Base-by-base conservation (phyloP, 257 asterid genomes). In the Scutellaria galericulata region DNA sequence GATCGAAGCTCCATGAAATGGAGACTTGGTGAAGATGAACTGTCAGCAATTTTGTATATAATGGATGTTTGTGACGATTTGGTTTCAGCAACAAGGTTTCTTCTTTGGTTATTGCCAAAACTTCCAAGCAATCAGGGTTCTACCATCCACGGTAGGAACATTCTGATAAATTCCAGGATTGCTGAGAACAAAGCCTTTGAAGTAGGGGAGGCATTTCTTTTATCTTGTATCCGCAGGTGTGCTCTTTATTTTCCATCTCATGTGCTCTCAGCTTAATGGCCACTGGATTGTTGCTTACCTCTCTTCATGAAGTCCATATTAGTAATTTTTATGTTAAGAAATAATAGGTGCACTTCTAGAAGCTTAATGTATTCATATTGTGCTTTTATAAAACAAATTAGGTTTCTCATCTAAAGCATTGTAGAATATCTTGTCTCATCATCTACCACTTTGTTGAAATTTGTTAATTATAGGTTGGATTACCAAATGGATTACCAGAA, bases 1-100 rank as follows among this genome's bases (percentile, higher is more conserved):
- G 96, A 87, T 76, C 86, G 83, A 71, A 84, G 84, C 74, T 73
- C 90, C 58, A 71, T 64, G 5, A 75, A 75, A 57, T 95, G 98
- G 99, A 95, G 88, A 82, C 92, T 95, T 66, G 93, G 98, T 60
- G 98, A 92, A 81, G 95, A 92, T 75, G 97, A 90, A 61, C 69
- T 95, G 54, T 89, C 93, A n/a, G 67, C 83, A 45, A 85, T 92
- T 56, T 80, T 95, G 77, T 95, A 90, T 79, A 75, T 95, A 81
- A 83, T 92, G 93, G 99, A 95, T 82, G 75, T 83, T 63, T 92
- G 94, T 77, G 76, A 84, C 75, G 99, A 95, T 71, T 86, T 84
- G 53, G 86, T 88, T 63, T 83, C 90, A 56, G 96, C 95, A 18
- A 79, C 71, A 55, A 87, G 82, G 89, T 90, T 95, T 84, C 97